A percentile compares a stretch with the other conserved stretches of the same genome.
These are phyloP conservation scores for Fusarium irregulare DNA, from an alignment of 2,329 filamentous ascomycete genomes.

Conservation along the genomic window DNA sequence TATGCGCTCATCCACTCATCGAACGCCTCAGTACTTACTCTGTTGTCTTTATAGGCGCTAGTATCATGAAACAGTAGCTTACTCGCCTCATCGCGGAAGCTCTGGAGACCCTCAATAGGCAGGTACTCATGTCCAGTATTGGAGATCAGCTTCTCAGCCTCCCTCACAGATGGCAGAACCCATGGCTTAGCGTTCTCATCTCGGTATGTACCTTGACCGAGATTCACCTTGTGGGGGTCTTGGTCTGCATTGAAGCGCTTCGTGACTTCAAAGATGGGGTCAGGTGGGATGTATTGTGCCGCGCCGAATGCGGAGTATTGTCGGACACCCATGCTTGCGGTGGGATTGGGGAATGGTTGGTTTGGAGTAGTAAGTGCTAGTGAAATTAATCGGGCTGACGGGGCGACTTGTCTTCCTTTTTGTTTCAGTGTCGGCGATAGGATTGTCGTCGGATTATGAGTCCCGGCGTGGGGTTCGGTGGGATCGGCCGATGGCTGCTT, in stretches of 20 bases:
- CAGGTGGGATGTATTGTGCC: slow-evolving; percentile 45
- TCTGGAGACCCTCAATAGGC: slow-evolving; percentile 50
- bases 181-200: slow-evolving; percentile 54
- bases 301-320: slow-evolving; percentile 35
- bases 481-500: neutral
- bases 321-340: neutral
- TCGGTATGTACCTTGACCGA: slow-evolving; percentile 54
- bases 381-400: neutral
- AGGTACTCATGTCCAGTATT: slow-evolving; percentile 52
- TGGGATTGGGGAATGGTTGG: neutral
- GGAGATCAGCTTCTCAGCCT: slow-evolving; percentile 36
- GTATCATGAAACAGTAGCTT: slow-evolving; percentile 49
- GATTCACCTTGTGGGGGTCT: slow-evolving; percentile 51
- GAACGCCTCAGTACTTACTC: slow-evolving; percentile 29
- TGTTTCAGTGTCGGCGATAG: neutral
- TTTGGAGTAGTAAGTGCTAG: no score
- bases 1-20: rapidly evolving
- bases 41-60: slow-evolving; percentile 41
- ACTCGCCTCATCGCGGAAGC: slow-evolving; percentile 48
- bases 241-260: slow-evolving; percentile 49
- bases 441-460: neutral
- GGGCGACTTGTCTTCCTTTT: neutral
- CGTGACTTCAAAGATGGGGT: slow-evolving; percentile 52
- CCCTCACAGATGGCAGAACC: slow-evolving; percentile 52
- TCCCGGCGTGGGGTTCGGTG: neutral